These are phyloP conservation scores for Balansia obtecta DNA, from an alignment of 2,329 filamentous ascomycete genomes.

Conservation along the genomic window DNA sequence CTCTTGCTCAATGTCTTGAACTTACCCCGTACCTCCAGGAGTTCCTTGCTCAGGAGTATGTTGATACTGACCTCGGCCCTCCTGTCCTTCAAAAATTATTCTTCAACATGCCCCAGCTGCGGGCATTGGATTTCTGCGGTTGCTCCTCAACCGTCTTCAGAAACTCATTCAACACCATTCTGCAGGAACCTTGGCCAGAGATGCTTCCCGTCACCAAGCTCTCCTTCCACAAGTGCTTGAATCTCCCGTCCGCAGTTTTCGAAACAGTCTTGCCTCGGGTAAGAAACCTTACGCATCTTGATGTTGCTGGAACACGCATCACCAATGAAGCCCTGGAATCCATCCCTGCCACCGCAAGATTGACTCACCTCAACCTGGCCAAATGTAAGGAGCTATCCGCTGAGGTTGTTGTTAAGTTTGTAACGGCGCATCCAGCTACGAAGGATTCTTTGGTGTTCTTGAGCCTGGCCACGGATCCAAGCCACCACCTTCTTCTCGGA, in stretches of 20 bases:
- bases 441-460: conserved; percentile 53
- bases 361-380: conserved; percentile 68
- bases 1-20: conserved; percentile 57
- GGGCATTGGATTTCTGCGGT: conserved; percentile 65
- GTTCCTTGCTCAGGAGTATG: conserved; percentile 68
- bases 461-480: conserved; percentile 60
- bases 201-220: conserved; percentile 51
- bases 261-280: conserved; percentile 62
- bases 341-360: conserved; percentile 56
- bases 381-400: conserved; percentile 62
- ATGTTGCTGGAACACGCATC: conserved; percentile 67
- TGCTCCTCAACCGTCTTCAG: conserved; percentile 59
- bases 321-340: conserved; percentile 57
- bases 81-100: conserved; percentile 60
- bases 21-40: conserved; percentile 64
- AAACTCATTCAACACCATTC: conserved; percentile 45
- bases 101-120: conserved; percentile 49
- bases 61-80: conserved; percentile 63
- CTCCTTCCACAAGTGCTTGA: conserved; percentile 68
- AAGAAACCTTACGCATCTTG: conserved; percentile 58
- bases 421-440: conserved; percentile 58
- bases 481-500: conserved; percentile 59
- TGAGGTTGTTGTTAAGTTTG: conserved; percentile 54
- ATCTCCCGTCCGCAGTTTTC: conserved; percentile 53
- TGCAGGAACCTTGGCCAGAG: conserved; percentile 39